A percentile compares a stretch with the other conserved stretches of the same genome.
Conservation (phyloP, 805 yeast species). For the Candida morakotiae region DNA sequence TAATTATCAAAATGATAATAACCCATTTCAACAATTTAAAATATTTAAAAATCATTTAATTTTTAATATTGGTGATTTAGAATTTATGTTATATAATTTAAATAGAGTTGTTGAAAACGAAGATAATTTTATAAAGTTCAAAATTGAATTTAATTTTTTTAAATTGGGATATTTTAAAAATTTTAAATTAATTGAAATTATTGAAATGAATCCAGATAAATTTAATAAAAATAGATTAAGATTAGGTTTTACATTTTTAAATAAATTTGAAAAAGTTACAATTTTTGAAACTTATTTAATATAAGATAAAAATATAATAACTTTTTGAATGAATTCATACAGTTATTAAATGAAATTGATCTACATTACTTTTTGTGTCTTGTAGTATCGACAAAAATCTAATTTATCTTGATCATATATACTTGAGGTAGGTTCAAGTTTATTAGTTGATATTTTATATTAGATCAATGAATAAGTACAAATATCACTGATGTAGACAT, state of each 20-base stretch:
- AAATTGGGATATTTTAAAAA: constrained; percentile 8
- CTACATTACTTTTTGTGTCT: too few relatives aligned
- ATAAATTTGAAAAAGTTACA: constrained; percentile 1
- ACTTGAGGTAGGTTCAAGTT: too few relatives aligned
- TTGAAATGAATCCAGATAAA: constrained; percentile 3
- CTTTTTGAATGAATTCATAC: too few relatives aligned
- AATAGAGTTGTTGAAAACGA: constrained; percentile 5
- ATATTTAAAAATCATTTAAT: constrained; percentile 9
- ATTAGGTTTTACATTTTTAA: constrained; percentile 8
- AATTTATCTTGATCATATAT: too few relatives aligned
- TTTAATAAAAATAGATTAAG: constrained; percentile 3
- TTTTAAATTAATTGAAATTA: constrained; percentile 6
- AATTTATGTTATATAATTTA: constrained; percentile 7
- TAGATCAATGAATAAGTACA: too few relatives aligned
- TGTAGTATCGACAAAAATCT: too few relatives aligned
- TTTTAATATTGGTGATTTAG: constrained; percentile 2
- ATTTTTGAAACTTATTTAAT: constrained; percentile 7
- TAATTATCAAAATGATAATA: constrained; percentile 8
- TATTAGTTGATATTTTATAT: too few relatives aligned
- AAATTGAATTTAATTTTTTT: constrained; percentile 3
- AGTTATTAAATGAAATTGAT: too few relatives aligned
- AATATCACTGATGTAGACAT: too few relatives aligned
- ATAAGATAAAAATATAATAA: constrained; percentile 1
- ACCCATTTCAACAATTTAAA: constrained; percentile 7
- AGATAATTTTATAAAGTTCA: background rate